Evolutionary conservation across 257 asterid species (phyloP), one percentile per base, ranked within the genome.

Genomic region (Penstemon barbatus): DNA sequence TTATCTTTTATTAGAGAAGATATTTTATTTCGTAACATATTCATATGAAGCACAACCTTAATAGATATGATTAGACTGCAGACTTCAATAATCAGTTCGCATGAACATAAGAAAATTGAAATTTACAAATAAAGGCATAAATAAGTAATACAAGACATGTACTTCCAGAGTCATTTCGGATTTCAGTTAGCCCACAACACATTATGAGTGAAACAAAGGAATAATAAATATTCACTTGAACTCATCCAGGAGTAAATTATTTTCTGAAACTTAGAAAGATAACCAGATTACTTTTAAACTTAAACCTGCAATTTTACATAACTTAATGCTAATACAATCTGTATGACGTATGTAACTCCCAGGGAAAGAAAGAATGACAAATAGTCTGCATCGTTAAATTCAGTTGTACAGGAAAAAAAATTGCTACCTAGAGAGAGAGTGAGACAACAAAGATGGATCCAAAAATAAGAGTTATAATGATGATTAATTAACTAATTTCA

Each of bases 11-110:
- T 57, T 41, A 8, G n/a, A 61, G 8, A 8, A 15, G 42, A 46
- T 33, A 65, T 13, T 37, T 67, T 42, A 52, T 61, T 60, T 38
- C 42, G 53, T 44, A 42, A 55, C 48, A 8, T 18, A 15, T 54
- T 42, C 72, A 57, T 57, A 56, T 69, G 25, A 64, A 69, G 41
- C 57, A 68, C 43, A 9, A 38, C 57, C 57, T 12, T 53, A 52
- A 33, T 33, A 44, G 64, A 68, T 25, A 63, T 15, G 13, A 15
- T 5, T 12, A 8, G 11, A 52, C 64, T 44, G 53, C 56, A 37
- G 9, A 42, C 39, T 5, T 18, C 6, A 45, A 63, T 3, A 44
- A 56, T 8, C 41, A 48, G 40, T 36, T 55, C 63, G 37, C 4
- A 56, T 62, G 33, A 12, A 33, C 5, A 6, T 7, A 11, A 38